Evolutionary conservation across 2,329 filamentous ascomycete genomes (phyloP), one percentile per base, ranked within the genome.

Genomic region (Tolypocladium nubicola): DNA sequence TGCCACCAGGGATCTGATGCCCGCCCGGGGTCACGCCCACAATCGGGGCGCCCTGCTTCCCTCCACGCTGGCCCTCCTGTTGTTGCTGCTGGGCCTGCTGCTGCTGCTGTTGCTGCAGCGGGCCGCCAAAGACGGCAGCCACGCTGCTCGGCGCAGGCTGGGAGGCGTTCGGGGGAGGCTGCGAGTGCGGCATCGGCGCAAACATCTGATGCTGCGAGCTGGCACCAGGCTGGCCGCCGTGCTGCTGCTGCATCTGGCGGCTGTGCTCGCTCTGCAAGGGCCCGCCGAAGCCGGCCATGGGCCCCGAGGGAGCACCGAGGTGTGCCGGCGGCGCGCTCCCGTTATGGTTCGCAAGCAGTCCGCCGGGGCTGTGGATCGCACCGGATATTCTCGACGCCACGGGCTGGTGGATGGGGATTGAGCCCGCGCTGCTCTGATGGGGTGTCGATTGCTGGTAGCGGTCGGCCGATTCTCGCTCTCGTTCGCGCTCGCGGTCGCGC

Each of bases 341-440:
- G 55, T 85, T 84, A 64, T 90, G 84, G 63, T 86, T 90, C 10
- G 87, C 83, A 43, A 97, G 82, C 40, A 97, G 80, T 10, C 93
- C 93, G 63, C 94, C 93, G 1, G 93, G 93, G 52, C 91, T 95
- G 69, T 96, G 93, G 57, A 97, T 95, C 55, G 90, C 88, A 61
- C 86, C 88, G 58, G 87, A 75, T 61, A 90, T 78, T 73, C 92
- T 79, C 68, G 91, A 85, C 61, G 93, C 93, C 59, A 97, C 91
- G 6, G 93, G 93, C 71, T 97, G 93, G 73, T 97, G 93, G 65
- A 97, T 87, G 56, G 92, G 90, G 56, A 96, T 89, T 3, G 92
- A 90, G 58, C 88, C 90, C 43, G 89, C 86, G 68, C 89, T 92
- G 73, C 88, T 94, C 71, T 97, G 92, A 68, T 94, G 90, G 60